These are phyloP conservation scores for Funneliformis mosseae DNA, from an alignment of 192 early-diverging fungal genomes.

Conservation along the genomic window DNA sequence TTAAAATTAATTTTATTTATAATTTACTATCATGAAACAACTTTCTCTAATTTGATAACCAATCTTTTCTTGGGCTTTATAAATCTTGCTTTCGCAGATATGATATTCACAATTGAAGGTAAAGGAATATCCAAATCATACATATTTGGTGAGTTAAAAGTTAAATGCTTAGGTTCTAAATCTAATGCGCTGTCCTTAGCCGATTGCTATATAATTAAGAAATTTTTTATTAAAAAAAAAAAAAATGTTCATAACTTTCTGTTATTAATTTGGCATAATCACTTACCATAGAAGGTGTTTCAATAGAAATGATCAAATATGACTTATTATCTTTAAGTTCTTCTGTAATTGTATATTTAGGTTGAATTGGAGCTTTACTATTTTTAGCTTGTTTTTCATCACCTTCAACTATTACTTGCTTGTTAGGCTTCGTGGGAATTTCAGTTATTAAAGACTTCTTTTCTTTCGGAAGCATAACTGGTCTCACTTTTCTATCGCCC, in stretches of 20 bases:
- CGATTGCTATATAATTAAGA: constrained; percentile 20
- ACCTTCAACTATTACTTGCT: not conserved
- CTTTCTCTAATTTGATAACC: not conserved
- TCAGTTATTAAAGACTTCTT: constrained; percentile 10
- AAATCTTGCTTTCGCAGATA: constrained; percentile 16
- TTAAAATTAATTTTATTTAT: no score
- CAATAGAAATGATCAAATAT: constrained; percentile 2
- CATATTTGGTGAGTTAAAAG: constrained; percentile 11
- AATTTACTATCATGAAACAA: no score
- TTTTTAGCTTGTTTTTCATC: not conserved
- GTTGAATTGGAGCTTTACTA: not conserved
- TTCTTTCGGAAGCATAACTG: constrained; percentile 19
- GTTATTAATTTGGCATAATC: not conserved
- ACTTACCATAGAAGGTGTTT: constrained; percentile 8
- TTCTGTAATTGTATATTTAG: constrained; percentile 21
- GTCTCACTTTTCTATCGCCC: constrained; percentile 3
- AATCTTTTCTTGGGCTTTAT: constrained; percentile 19
- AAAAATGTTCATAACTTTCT: not conserved
- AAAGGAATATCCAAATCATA: not conserved
- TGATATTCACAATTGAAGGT: constrained; percentile 15
- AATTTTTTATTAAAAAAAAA: not conserved
- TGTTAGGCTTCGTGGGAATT: not conserved
- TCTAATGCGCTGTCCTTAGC: not conserved
- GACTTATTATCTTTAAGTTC: not conserved
- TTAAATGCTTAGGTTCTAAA: constrained; percentile 9